phyloP scores from a whole-genome alignment of 345 rosid genomes.

The Gossypium mustelinum region DNA sequence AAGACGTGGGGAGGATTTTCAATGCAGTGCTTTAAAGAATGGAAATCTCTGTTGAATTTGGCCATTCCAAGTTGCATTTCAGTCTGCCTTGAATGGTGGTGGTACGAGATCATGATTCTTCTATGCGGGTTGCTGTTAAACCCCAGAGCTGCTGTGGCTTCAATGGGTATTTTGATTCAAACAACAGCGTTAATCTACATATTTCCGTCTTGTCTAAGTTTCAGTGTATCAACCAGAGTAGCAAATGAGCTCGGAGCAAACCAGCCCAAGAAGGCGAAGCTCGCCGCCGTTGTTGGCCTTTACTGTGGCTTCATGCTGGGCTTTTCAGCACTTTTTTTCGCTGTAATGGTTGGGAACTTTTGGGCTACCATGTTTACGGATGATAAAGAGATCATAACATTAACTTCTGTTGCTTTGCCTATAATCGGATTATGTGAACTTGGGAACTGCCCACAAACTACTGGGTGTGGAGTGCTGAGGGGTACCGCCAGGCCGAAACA shows the following conservation, averaged over 20 bases:
- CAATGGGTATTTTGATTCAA: constrained; percentile 85
- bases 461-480: constrained; percentile 71
- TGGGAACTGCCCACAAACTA: constrained; percentile 80
- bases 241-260: constrained; percentile 70
- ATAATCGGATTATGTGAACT: constrained; percentile 73
- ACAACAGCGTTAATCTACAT: constrained; percentile 69
- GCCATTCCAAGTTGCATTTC: constrained; percentile 78
- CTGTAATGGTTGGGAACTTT: constrained; percentile 39
- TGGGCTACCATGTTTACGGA: constrained; percentile 71
- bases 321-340: constrained; percentile 41
- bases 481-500: constrained; percentile 73
- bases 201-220: constrained; percentile 77
- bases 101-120: constrained; percentile 81
- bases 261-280: constrained; percentile 48
- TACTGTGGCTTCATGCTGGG: constrained; percentile 52
- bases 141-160: constrained; percentile 66
- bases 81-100: constrained; percentile 92
- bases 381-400: constrained; percentile 46
- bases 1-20: constrained; percentile 58
- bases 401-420: constrained; percentile 56
- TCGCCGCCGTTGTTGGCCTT: constrained; percentile 54
- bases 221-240: constrained; percentile 72
- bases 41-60: constrained; percentile 47
- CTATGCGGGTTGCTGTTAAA: constrained; percentile 55
- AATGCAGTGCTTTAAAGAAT: constrained; percentile 50